phyloP scores from a whole-genome alignment of 2,329 filamentous ascomycete genomes.

The Podosphaera fusca region DNA sequence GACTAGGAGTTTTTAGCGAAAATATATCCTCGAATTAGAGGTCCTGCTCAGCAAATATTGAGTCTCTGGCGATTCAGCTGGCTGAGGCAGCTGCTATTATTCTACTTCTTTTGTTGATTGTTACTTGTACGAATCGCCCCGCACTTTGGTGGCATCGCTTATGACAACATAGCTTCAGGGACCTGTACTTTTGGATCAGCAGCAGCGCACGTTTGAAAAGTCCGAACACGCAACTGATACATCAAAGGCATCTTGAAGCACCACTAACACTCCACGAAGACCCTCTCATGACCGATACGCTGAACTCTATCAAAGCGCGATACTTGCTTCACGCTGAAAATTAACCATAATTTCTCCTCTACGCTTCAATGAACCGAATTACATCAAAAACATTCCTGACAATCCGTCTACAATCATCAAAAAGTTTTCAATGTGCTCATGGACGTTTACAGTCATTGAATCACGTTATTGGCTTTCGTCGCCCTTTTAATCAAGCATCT shows the following conservation, averaged over 20 bases:
- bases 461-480: conserved; percentile 22
- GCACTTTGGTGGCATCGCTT: too few relatives aligned
- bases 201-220: too few relatives aligned
- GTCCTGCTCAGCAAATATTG: too few relatives aligned
- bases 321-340: background rate
- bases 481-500: background rate
- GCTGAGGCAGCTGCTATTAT: too few relatives aligned
- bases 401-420: conserved; percentile 39
- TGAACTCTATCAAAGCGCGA: background rate
- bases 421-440: conserved; percentile 30
- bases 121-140: too few relatives aligned
- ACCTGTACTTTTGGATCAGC: too few relatives aligned
- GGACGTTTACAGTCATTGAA: conserved; percentile 19
- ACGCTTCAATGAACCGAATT: conserved; percentile 49
- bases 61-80: too few relatives aligned
- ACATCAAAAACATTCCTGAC: conserved; percentile 44
- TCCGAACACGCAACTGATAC: background rate
- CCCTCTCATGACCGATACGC: background rate
- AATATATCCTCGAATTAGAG: too few relatives aligned
- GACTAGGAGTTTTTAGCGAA: too few relatives aligned
- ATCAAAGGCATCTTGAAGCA: background rate
- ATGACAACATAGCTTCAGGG: too few relatives aligned
- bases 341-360: background rate
- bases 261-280: background rate
- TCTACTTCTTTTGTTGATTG: too few relatives aligned